Evolutionary conservation across 805 yeast genomes (phyloP).

Genomic region (Yamadazyma insecticola): DNA sequence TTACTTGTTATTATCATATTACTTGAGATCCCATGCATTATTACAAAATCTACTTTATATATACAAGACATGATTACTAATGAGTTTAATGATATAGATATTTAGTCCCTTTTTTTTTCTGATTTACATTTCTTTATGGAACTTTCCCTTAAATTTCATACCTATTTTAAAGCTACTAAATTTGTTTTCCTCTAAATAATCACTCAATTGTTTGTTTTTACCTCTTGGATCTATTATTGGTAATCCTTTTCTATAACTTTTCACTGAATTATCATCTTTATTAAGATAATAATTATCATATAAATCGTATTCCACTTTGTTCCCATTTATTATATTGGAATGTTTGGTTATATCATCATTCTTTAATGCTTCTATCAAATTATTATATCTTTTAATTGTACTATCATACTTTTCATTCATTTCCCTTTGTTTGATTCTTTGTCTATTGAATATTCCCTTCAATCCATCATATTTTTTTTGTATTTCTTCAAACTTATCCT

Average conservation of each 20-base stretch:
- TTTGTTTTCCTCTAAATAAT: conserved; percentile 22
- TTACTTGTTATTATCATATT: too few relatives aligned
- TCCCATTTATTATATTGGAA: conserved; percentile 22
- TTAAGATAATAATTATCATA: too few relatives aligned
- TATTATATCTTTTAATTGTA: conserved; percentile 9
- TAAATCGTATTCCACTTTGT: neutral
- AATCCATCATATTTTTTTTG: too few relatives aligned
- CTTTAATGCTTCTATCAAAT: conserved; percentile 12
- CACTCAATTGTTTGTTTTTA: conserved; percentile 26
- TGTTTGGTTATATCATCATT: conserved; percentile 25
- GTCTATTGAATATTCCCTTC: too few relatives aligned
- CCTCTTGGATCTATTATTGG: conserved; percentile 23
- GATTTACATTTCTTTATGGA: too few relatives aligned
- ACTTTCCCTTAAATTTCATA: conserved; percentile 17
- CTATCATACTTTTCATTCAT: conserved; percentile 14
- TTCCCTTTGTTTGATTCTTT: conserved; percentile 9
- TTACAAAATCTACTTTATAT: too few relatives aligned
- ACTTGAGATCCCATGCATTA: too few relatives aligned
- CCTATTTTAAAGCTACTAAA: conserved; percentile 23
- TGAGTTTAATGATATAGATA: too few relatives aligned
- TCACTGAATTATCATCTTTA: conserved; percentile 6
- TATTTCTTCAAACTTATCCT: conserved; percentile 10
- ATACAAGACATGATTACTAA: too few relatives aligned
- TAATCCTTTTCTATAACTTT: conserved; percentile 13
- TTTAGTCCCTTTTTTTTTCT: too few relatives aligned